phyloP scores from a whole-genome alignment of 768 basidiomycete genomes.

The Calocybe cyanea region DNA sequence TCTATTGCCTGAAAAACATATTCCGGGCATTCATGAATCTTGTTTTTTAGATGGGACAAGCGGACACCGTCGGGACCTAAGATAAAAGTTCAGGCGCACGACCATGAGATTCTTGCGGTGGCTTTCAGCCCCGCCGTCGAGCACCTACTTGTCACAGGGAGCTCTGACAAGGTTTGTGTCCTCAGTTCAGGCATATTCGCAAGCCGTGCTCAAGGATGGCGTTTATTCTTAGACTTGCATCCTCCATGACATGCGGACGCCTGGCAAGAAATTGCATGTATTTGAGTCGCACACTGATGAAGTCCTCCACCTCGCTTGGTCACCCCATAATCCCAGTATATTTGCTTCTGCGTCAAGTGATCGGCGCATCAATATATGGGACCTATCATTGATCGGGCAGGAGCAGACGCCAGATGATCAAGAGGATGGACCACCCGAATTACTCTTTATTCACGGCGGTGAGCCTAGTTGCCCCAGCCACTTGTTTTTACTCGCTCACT shows the following conservation, averaged over 20 bases:
- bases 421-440: slow-evolving; percentile 96
- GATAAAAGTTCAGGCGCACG: slow-evolving; percentile 78
- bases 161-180: slow-evolving; percentile 78
- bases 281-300: slow-evolving; percentile 95
- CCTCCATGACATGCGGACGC: slow-evolving; percentile 80
- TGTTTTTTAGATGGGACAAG: slow-evolving; percentile 80
- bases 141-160: slow-evolving; percentile 83
- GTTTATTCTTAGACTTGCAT: slow-evolving; percentile 61
- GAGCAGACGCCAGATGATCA: slow-evolving; percentile 98
- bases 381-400: slow-evolving; percentile 83
- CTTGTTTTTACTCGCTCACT: slow-evolving; percentile 1
- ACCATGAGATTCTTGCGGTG: slow-evolving; percentile 86
- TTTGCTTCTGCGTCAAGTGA: slow-evolving; percentile 96
- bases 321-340: slow-evolving; percentile 85
- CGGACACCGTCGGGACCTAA: slow-evolving; percentile 67
- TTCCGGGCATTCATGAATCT: not conserved
- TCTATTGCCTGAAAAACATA: not conserved
- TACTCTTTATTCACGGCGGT: slow-evolving; percentile 95
- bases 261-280: slow-evolving; percentile 75
- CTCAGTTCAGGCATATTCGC: not conserved
- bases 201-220: not conserved
- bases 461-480: slow-evolving; percentile 24
- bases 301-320: slow-evolving; percentile 93
- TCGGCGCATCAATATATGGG: slow-evolving; percentile 93
- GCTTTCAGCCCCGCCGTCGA: slow-evolving; percentile 83